phyloP scores from a whole-genome alignment of 345 rosid genomes.

The Populus deltoides region DNA sequence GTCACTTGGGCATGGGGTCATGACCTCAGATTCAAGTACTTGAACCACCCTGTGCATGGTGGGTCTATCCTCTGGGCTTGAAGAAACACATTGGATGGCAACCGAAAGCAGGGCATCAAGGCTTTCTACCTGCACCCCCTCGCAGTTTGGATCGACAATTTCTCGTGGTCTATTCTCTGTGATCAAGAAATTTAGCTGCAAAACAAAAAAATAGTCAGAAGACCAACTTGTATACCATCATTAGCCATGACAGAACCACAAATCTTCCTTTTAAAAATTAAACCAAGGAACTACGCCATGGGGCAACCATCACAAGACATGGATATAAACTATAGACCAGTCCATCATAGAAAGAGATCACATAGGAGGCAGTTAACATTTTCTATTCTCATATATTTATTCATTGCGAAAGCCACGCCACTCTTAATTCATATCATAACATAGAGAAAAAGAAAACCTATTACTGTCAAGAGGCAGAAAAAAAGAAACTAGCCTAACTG shows the following conservation, averaged over 20 bases:
- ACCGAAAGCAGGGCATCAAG: conserved; percentile 79
- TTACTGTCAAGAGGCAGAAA: not conserved
- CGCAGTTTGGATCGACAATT: conserved; percentile 67
- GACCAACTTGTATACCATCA: not conserved
- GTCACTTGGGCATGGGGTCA: conserved; percentile 99
- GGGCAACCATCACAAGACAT: not conserved
- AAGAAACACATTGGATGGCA: conserved; percentile 77
- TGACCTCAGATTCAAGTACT: conserved; percentile 87
- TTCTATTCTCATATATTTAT: not conserved
- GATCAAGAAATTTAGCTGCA: conserved; percentile 82
- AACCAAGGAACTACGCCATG: not conserved
- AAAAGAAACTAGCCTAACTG: not conserved
- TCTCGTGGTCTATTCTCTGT: conserved; percentile 69
- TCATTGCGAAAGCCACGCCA: not conserved
- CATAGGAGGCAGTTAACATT: not conserved
- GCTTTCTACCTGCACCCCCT: conserved; percentile 69
- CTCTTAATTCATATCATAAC: not conserved
- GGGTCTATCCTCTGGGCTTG: conserved; percentile 82
- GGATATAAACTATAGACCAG: not conserved
- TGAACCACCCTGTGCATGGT: conserved; percentile 97
- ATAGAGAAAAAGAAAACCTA: not conserved
- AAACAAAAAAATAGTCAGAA: not conserved
- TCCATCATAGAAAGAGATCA: not conserved
- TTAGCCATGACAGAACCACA: not conserved
- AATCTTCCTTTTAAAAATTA: not conserved